These are phyloP conservation scores for Aspergillus alliaceus DNA, from an alignment of 2,329 filamentous ascomycete genomes.

Conservation along the genomic window DNA sequence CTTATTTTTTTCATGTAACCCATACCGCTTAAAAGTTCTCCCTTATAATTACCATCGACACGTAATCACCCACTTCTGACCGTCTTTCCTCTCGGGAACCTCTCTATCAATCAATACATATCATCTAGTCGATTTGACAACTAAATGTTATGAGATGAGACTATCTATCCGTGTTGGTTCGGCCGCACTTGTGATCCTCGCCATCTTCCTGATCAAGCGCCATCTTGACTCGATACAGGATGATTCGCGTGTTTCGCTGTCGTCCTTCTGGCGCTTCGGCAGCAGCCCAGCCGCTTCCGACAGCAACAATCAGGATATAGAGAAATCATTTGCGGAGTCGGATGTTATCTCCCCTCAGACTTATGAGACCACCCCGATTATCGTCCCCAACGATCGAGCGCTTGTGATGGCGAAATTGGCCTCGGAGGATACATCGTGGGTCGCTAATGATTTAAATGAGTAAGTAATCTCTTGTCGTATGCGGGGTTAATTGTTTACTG, in stretches of 20 bases:
- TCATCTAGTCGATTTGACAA: not conserved
- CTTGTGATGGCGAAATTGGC: conserved; percentile 46
- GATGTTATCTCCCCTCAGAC: conserved; percentile 8
- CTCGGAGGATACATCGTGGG: conserved; percentile 49
- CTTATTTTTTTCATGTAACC: not conserved
- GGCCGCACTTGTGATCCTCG: conserved; percentile 31
- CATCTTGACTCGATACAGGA: conserved; percentile 20
- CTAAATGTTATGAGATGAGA: conserved; percentile 26
- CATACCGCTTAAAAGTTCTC: not conserved
- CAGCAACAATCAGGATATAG: not conserved
- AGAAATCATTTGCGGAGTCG: not conserved
- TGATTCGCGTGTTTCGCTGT: conserved; percentile 15
- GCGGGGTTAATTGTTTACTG: not conserved
- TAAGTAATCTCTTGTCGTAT: conserved; percentile 24
- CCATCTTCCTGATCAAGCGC: conserved; percentile 29
- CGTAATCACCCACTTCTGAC: not conserved
- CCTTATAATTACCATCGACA: not conserved
- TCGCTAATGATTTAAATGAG: conserved; percentile 44
- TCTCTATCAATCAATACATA: not conserved
- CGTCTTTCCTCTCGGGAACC: not conserved
- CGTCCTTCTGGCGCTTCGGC: conserved; percentile 28
- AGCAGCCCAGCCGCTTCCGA: conserved; percentile 7
- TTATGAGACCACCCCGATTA: conserved; percentile 30
- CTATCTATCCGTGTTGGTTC: conserved; percentile 27
- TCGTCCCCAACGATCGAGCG: conserved; percentile 38